These are phyloP conservation scores for Pseudotulostoma volvatum DNA, from an alignment of 495 filamentous ascomycete species.

Conservation along the genomic window DNA sequence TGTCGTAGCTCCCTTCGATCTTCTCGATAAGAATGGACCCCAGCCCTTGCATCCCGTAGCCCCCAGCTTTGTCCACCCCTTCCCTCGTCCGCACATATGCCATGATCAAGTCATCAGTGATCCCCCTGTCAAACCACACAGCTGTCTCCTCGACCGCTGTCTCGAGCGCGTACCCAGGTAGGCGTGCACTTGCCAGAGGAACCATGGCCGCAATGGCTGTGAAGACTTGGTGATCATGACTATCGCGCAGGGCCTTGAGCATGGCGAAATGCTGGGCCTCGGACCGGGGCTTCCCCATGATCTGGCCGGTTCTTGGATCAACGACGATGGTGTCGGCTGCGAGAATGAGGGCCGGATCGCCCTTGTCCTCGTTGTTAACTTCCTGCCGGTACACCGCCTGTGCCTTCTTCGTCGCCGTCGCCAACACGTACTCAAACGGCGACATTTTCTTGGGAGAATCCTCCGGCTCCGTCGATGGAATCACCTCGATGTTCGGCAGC, in stretches of 20 bases:
- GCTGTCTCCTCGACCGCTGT: slow-evolving; percentile 71
- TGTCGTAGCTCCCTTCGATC: slow-evolving; percentile 82
- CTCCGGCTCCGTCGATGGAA: slow-evolving; percentile 66
- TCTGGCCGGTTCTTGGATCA: slow-evolving; percentile 41
- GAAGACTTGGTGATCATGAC: slow-evolving; percentile 54
- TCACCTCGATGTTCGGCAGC: slow-evolving; percentile 61
- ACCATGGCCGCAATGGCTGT: slow-evolving; percentile 71
- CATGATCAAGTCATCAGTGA: slow-evolving; percentile 67
- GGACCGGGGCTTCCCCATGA: slow-evolving; percentile 76
- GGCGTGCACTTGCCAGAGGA: slow-evolving; percentile 53
- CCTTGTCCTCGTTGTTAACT: slow-evolving; percentile 37
- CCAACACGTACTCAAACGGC: slow-evolving; percentile 79
- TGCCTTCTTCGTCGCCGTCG: slow-evolving; percentile 70
- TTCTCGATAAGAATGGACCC: slow-evolving; percentile 74
- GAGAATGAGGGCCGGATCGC: slow-evolving; percentile 72
- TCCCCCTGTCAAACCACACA: slow-evolving; percentile 59
- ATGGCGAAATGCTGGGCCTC: slow-evolving; percentile 71
- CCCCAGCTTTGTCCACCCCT: slow-evolving; percentile 90
- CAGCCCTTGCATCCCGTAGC: slow-evolving; percentile 83
- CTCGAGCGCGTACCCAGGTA: slow-evolving; percentile 76
- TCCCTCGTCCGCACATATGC: slow-evolving; percentile 83
- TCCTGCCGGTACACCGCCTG: slow-evolving; percentile 58
- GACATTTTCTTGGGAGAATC: slow-evolving; percentile 64
- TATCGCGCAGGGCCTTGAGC: slow-evolving; percentile 64
- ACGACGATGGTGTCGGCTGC: slow-evolving; percentile 89